phyloP scores from a whole-genome alignment of 2,329 filamentous ascomycete species.

The Thielaviopsis punctulata region DNA sequence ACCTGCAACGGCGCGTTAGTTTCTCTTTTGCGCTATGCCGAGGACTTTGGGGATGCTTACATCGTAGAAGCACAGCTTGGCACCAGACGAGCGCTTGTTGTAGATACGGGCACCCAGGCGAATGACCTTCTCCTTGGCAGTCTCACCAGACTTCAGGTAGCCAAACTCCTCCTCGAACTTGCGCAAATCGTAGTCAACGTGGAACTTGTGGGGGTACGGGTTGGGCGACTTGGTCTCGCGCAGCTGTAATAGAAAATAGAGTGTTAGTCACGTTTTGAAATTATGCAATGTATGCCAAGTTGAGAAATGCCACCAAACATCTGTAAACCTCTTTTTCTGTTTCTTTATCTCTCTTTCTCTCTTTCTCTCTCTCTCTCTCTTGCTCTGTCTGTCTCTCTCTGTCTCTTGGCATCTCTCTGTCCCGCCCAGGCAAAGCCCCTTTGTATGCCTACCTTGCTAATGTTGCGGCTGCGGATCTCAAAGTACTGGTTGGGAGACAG shows the following conservation, averaged over 20 bases:
- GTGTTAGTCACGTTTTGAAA: background rate
- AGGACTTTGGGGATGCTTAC: constrained; percentile 14
- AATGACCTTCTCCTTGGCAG: constrained; percentile 56
- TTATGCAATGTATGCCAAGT: background rate
- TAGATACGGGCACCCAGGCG: constrained; percentile 75
- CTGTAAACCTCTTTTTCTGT: background rate
- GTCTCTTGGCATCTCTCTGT: background rate
- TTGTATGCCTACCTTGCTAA: constrained; percentile 37
- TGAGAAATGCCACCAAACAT: background rate
- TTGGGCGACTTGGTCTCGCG: constrained; percentile 57
- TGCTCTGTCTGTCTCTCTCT: background rate
- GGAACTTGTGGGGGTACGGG: constrained; percentile 87
- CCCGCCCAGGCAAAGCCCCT: background rate
- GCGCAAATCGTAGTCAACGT: constrained; percentile 65
- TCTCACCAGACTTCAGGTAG: constrained; percentile 75
- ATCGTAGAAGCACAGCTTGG: constrained; percentile 87
- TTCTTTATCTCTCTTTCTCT: background rate
- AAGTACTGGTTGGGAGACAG: constrained; percentile 59
- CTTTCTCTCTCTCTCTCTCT: background rate
- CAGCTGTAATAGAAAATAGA: constrained; percentile 23
- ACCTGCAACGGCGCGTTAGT: constrained; percentile 19
- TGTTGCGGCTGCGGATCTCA: constrained; percentile 74
- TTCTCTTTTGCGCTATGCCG: background rate
- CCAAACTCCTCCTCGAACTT: constrained; percentile 66
- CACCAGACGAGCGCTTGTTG: constrained; percentile 64